Base-by-base conservation (phyloP, 202 grass and related monocot species). In the Bolboschoenoplectus hybrid region DNA sequence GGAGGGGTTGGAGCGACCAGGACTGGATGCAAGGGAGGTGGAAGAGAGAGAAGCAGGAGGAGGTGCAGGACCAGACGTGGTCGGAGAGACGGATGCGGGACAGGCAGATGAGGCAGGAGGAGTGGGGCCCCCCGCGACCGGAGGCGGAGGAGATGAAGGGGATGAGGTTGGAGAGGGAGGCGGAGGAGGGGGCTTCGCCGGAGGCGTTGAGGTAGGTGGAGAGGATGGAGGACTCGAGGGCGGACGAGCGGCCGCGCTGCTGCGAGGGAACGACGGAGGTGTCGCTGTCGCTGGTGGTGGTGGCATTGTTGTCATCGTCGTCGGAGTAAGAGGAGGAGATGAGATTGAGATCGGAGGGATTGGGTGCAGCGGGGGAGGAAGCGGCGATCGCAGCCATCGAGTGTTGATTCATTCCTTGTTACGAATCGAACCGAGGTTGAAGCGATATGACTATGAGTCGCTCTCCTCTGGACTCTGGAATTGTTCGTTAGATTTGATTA, bases 1-100 rank as follows among this genome's bases (percentile, higher is more conserved):
- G 89, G 56, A 84, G 86, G 57, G 85, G 84, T 74, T 98, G 95
- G 82, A 85, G 91, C 0, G 96, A 90, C 93, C 96, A 98, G 57
- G 87, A 93, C 68, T 98, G 96, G 89, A 98, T 95, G 90, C 96
- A 98, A 74, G 80, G 67, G 55, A 98, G 96, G 82, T 98, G 96
- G 89, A 98, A 89, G 73, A 94, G 76, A 26, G 96, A 93, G 39
- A 93, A 90, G 81, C 96, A 95, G 11, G 91, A 95, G 55, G 90
- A 74, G 58, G 84, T 82, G 90, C 93, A 94, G 53, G 96, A 92
- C 96, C 96, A 98, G 14, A 91, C 84, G 44, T 93, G 91, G 5
- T 98, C 93, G 7, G 88, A 88, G 50, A 83, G 88, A 43, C 91
- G 91, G 51, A 98, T 89, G 50, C 88, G 96, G 5, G 90, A 93